Percentiles rank a stretch among this genome's conserved stretches.
Conservation (phyloP, 2,329 filamentous ascomycete species). For the Alternaria brassicae region DNA sequence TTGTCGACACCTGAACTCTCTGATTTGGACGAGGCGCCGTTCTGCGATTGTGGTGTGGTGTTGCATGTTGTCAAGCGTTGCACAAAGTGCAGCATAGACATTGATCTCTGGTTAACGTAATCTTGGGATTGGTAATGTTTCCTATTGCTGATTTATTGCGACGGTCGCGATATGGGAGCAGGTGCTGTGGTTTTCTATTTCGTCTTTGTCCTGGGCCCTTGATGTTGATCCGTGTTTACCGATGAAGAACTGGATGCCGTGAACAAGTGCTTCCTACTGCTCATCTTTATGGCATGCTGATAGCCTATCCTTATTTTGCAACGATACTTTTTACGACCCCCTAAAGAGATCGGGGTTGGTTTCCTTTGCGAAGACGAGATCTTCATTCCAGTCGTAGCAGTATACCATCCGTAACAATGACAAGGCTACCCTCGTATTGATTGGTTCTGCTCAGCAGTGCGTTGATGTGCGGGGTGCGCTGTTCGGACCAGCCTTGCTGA, state of each 20-base stretch:
- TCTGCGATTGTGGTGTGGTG: conserved; percentile 43
- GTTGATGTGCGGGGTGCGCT: too few species aligned
- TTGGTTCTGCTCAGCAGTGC: background rate
- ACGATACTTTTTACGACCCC: background rate
- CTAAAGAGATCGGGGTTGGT: background rate
- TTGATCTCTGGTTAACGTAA: background rate
- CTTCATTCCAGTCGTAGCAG: background rate
- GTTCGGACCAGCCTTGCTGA: too few species aligned
- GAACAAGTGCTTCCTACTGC: background rate
- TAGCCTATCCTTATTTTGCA: background rate
- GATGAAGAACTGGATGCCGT: background rate
- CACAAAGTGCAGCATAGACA: conserved; percentile 21
- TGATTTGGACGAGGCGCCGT: conserved; percentile 34
- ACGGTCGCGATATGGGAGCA: background rate
- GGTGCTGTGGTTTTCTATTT: background rate
- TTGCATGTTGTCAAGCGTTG: conserved; percentile 26
- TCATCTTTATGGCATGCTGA: background rate
- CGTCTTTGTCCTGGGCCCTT: background rate
- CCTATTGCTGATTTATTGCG: too few species aligned
- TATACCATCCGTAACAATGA: background rate
- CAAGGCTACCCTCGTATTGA: background rate
- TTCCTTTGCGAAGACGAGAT: background rate
- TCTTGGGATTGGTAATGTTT: background rate
- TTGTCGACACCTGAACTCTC: conserved; percentile 46
- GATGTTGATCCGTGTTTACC: background rate